Base-by-base conservation (phyloP, 495 filamentous ascomycete genomes). In the Evansstolkia leycettana region DNA sequence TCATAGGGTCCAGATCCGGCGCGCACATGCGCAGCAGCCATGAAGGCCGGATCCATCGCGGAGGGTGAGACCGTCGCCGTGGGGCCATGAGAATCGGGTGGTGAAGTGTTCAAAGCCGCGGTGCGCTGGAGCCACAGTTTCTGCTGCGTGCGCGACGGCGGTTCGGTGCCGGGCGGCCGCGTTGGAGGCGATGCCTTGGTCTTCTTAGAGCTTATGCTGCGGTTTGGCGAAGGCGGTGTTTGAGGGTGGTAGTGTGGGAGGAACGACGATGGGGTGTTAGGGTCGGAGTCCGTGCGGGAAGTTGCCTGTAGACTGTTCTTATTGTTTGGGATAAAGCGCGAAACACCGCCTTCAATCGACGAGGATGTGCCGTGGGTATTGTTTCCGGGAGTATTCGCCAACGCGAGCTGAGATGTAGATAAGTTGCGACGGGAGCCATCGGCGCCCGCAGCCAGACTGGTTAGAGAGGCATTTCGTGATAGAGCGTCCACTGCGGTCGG, bases 101-200 rank as follows among this genome's bases (percentile, higher is more conserved):
- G 61, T 9, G 64, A 67, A 24, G 62, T 63, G 25, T 65, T 67
- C 12, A 67, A 37, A 17, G 64, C 51, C 28, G 64, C 64, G 2
- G 64, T 67, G 8, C 64, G 64, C 33, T 67, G 64, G 28, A 67
- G 51, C 64, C 64, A 67, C 0, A 67, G 55, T 40, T 67, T 67
- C 45, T 65, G 64, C 35, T 67, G 60, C 2, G 64, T 67, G 33
- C 64, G 58, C 8, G 64, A 67, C 11, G 48, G 58, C 10, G 58
- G 51, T 18, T 64, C 60, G 6, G 51, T 43, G 11, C 58, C 58
- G 3, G 48, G 52, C 14, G 49, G 57, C 1, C 57, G 55, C 7
- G 62, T 48, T n/a, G 57, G 55, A 23, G 61, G 60, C 1, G 57
- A 58, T 5, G 46, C 39, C 27, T 45, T 45, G 7, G 41, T 16